These are phyloP conservation scores for Citrus mangshanensis DNA, from an alignment of 345 rosid genomes.

Conservation along the genomic window DNA sequence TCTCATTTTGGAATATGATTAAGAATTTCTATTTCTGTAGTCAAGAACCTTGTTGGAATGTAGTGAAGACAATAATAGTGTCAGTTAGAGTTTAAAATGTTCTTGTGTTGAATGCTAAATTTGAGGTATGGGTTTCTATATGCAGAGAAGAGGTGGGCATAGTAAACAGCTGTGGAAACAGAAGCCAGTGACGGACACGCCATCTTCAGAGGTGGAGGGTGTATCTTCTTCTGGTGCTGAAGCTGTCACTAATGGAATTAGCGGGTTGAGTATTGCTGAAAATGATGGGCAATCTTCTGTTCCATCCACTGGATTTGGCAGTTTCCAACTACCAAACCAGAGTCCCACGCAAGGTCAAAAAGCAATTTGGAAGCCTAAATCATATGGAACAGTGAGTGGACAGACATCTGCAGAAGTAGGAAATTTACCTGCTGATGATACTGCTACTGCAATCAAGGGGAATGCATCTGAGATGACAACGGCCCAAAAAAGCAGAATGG, in stretches of 20 bases:
- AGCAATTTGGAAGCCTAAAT: constrained; percentile 49
- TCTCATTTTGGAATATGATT: background rate
- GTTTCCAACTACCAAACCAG: constrained; percentile 10
- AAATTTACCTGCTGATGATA: constrained; percentile 24
- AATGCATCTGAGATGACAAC: constrained; percentile 23
- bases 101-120: background rate
- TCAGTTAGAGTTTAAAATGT: background rate
- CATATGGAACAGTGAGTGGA: constrained; percentile 56
- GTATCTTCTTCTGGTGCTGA: constrained; percentile 30
- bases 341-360: constrained; percentile 23
- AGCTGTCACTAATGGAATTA: constrained; percentile 35
- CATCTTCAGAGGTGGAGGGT: constrained; percentile 26
- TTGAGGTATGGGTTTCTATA: background rate
- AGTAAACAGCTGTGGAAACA: constrained; percentile 34
- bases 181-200: constrained; percentile 15
- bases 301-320: constrained; percentile 19
- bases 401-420: constrained; percentile 22
- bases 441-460: constrained; percentile 13
- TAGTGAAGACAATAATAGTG: background rate
- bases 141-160: constrained; percentile 35
- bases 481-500: constrained; percentile 20
- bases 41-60: background rate
- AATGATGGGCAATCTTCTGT: constrained; percentile 21
- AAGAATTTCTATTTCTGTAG: background rate
- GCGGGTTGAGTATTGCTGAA: constrained; percentile 48